A percentile compares a stretch with the other conserved stretches of the same genome.
Evolutionary conservation across 2,329 filamentous ascomycete genomes (phyloP).

Genomic region (Aspergillus sp.): DNA sequence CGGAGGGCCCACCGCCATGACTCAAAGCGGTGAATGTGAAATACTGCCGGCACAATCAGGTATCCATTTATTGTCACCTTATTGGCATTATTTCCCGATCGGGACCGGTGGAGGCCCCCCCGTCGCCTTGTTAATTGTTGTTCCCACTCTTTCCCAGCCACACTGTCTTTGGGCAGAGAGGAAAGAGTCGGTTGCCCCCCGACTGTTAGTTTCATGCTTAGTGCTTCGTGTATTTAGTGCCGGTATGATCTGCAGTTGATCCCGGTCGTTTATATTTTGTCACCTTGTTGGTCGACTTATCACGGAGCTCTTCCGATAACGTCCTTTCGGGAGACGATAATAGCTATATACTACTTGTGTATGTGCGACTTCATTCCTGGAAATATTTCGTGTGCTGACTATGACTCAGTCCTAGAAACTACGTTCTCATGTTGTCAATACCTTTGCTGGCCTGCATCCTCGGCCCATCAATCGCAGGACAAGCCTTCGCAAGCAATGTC

Average conservation of each 20-base stretch:
- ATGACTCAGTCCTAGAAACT: background rate
- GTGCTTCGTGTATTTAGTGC: background rate
- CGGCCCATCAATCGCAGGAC: conserved; percentile 10
- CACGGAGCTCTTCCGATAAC: background rate
- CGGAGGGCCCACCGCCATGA: background rate
- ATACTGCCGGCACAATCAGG: background rate
- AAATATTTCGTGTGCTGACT: background rate
- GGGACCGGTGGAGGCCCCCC: background rate
- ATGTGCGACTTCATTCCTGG: background rate
- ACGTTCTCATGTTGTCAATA: conserved; percentile 4
- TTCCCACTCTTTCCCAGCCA: background rate
- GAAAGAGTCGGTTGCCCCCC: background rate
- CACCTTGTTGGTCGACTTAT: background rate
- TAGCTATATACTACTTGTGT: background rate
- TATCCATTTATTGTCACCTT: background rate
- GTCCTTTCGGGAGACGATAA: background rate
- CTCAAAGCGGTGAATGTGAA: background rate
- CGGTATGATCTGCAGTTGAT: conserved; percentile 1
- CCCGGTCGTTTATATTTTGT: background rate
- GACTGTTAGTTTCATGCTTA: background rate
- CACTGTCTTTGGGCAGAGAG: background rate
- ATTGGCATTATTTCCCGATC: background rate
- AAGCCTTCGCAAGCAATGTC: conserved; percentile 5
- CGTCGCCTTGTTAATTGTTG: background rate
- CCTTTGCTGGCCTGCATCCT: conserved; percentile 5